Conservation (phyloP, 139 green algal species). For the Pseudopediastrum boryanum region DNA sequence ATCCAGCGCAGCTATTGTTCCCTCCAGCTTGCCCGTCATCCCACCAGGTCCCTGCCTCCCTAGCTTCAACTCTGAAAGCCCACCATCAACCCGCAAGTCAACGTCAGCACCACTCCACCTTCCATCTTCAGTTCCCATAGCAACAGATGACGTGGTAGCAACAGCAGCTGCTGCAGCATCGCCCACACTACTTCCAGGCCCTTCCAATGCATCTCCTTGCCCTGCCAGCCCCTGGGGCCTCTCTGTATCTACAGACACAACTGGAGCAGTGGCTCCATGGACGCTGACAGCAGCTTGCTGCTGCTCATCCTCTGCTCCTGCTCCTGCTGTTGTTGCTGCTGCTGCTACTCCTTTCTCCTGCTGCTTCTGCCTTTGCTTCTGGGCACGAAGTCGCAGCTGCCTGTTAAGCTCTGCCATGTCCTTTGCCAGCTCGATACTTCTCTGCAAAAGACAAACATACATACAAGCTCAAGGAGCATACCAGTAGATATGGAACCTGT, state of each 20-base stretch:
- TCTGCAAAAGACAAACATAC: too few relatives aligned
- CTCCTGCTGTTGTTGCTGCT: background rate
- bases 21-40: too few relatives aligned
- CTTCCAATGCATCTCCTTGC: too few relatives aligned
- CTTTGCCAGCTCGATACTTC: slow-evolving; percentile 15
- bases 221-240: background rate
- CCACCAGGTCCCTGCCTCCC: too few relatives aligned
- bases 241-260: background rate
- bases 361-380: slow-evolving; percentile 17
- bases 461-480: too few relatives aligned
- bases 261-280: background rate
- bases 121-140: background rate
- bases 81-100: too few relatives aligned
- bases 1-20: slow-evolving; percentile 22
- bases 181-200: background rate
- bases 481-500: too few relatives aligned
- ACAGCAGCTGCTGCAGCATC: background rate
- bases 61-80: too few relatives aligned
- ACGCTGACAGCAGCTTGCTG: background rate
- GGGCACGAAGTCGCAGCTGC: background rate
- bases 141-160: too few relatives aligned
- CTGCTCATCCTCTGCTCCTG: background rate
- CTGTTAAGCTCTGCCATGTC: slow-evolving; percentile 10
- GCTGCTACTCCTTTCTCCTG: slow-evolving; percentile 16
- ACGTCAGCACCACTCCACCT: background rate